phyloP scores from a whole-genome alignment of 352 stramenopile genomes.

The Globisporangium barbulae region DNA sequence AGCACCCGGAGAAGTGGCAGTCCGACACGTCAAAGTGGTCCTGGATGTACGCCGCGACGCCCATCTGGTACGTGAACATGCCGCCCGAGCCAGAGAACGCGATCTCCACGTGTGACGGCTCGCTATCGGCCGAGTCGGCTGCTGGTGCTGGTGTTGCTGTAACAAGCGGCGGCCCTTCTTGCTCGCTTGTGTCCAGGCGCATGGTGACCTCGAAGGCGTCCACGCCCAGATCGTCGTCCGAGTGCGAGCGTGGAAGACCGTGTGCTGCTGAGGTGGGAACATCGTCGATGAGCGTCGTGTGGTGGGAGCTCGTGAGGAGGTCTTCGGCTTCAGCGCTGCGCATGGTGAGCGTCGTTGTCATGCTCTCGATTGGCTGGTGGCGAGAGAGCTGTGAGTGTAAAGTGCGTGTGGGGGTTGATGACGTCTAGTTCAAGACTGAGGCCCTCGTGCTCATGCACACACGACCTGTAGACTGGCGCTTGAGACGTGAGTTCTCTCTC shows the following conservation, averaged over 20 bases:
- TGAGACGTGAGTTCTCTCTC: no score
- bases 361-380: background rate
- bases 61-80: constrained; percentile 76
- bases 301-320: constrained; percentile 1
- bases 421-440: constrained; percentile 9
- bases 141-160: background rate
- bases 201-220: constrained; percentile 7
- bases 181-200: background rate
- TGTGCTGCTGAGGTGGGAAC: background rate
- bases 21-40: constrained; percentile 51
- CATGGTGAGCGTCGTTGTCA: background rate
- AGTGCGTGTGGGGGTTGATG: background rate
- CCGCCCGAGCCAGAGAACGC: constrained; percentile 65
- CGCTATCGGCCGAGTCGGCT: background rate
- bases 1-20: constrained; percentile 42
- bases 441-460: constrained; percentile 70
- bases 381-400: background rate
- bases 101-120: constrained; percentile 42
- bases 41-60: constrained; percentile 62
- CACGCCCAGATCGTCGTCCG: background rate
- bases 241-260: background rate
- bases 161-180: background rate
- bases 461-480: no score
- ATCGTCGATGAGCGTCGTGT: background rate
- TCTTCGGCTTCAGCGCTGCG: constrained; percentile 6